Base-by-base conservation (phyloP, 2,329 filamentous ascomycete species). In the Phyllosticta citribraziliensis region DNA sequence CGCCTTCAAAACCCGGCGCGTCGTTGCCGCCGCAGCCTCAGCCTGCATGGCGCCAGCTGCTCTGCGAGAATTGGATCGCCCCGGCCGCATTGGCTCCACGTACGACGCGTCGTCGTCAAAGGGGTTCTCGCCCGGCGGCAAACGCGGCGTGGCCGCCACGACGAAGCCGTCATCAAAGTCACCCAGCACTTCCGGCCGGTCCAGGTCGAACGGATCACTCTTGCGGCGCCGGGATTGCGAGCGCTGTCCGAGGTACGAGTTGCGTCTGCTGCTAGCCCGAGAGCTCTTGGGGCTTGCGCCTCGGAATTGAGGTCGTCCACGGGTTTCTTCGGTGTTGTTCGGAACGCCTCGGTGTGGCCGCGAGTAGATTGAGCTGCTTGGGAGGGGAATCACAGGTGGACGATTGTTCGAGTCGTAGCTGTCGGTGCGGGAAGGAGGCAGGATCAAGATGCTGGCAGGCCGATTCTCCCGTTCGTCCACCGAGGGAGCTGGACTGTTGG, bases 151-250 rank as follows among this genome's bases (percentile, higher is more conserved):
- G 14, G 40, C 40, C 6, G 40, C 40, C 40, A 47, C n/a, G 14
- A 47, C 40, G 17, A 47, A 47, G 40, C 40, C 40, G 40, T 47
- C 40, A 5, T 19, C 40, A 47, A 47, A 47, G 17, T n/a, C 72
- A 0, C 70, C 69, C 9, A 75, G 65, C 9, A 75, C 69, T 62
- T 75, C 73, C 10, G 73, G 73, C 12, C 72, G 66, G 58, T 75
- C 73, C 14, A 75, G 69, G 60, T 75, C 73, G 53, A 75, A 75
- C 0, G 73, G 73, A 60, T 75, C 73, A 1, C 72, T 74, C 51
- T 74, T 71, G 14, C 73, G 70, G 35, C 71, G 68, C n/a, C 65
- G 67, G 14, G 56, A 54, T n/a, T n/a, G 40, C 6, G 40, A 19
- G 40, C 40, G 40, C 14, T 47, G 40, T 17, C 40, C 14, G 17